A percentile compares a stretch with the other conserved stretches of the same genome.
Conservation (phyloP, 805 yeast genomes). For the Kodamaea restingae region DNA sequence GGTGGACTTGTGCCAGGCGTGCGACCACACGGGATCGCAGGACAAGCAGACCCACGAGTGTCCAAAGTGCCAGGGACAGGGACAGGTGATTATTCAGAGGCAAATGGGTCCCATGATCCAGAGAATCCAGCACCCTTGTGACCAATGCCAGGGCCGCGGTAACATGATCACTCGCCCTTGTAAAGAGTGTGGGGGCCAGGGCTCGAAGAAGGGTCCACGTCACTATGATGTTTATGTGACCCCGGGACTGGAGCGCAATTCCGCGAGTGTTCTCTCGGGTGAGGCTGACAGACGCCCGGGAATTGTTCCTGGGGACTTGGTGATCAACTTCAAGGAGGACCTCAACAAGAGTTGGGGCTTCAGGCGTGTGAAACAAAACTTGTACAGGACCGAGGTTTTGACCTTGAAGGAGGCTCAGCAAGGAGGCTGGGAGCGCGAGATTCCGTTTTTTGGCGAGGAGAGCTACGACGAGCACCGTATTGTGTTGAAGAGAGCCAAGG, state of each 20-base stretch:
- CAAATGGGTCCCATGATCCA: constrained; percentile 91
- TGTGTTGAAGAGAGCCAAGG: constrained; percentile 44
- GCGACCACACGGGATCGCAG: constrained; percentile 81
- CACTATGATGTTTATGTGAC: constrained; percentile 57
- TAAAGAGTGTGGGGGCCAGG: constrained; percentile 63
- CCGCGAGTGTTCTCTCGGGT: constrained; percentile 56
- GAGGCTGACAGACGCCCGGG: constrained; percentile 87
- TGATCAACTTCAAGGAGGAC: constrained; percentile 58
- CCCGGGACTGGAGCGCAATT: constrained; percentile 67
- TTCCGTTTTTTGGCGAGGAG: constrained; percentile 63
- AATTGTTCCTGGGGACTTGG: constrained; percentile 74
- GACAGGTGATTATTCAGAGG: constrained; percentile 57
- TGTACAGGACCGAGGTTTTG: constrained; percentile 79
- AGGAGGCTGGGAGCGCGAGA: constrained; percentile 78
- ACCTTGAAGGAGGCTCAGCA: constrained; percentile 63
- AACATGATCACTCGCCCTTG: constrained; percentile 61
- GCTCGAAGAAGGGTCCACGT: constrained; percentile 55
- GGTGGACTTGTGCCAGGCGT: constrained; percentile 71
- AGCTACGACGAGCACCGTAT: constrained; percentile 35
- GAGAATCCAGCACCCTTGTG: constrained; percentile 75
- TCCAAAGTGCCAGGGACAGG: constrained; percentile 68
- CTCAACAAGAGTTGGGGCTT: constrained; percentile 67
- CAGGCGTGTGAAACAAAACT: constrained; percentile 67
- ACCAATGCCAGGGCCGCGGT: constrained; percentile 77
- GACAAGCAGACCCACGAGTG: constrained; percentile 73